Conservation (phyloP, 2,329 filamentous ascomycete genomes). For the Parasarocladium wereldwijsianum region DNA sequence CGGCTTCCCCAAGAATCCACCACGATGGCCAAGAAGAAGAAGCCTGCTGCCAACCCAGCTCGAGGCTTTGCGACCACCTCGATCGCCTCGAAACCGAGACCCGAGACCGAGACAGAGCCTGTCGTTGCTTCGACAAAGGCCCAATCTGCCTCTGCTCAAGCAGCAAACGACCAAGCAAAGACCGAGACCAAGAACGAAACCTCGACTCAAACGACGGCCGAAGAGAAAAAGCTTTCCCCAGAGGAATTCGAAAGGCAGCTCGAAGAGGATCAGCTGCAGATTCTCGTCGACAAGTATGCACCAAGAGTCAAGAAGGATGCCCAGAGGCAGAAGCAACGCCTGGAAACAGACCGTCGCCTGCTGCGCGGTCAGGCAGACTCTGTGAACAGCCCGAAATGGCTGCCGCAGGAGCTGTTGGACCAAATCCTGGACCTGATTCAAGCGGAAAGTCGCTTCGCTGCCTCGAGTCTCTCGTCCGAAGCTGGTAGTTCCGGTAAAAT, state of each 20-base stretch:
- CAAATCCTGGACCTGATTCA: constrained; percentile 61
- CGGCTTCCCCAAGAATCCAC: too few relatives aligned
- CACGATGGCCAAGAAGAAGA: constrained; percentile 99
- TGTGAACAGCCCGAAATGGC: constrained; percentile 62
- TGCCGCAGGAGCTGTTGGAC: constrained; percentile 65
- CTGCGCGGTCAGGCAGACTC: constrained; percentile 65
- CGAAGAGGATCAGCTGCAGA: constrained; percentile 79
- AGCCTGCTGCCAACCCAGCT: constrained; percentile 72
- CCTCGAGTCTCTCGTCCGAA: constrained; percentile 33
- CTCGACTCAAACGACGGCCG: constrained; percentile 4
- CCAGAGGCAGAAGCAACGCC: constrained; percentile 56
- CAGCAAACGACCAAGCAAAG: constrained; percentile 4
- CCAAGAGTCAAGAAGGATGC: constrained; percentile 68
- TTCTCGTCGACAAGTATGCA: constrained; percentile 72
- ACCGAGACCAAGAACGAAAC: background rate
- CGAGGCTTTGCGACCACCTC: constrained; percentile 91
- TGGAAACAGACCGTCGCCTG: constrained; percentile 75
- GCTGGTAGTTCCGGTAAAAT: constrained; percentile 31
- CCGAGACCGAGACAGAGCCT: constrained; percentile 29
- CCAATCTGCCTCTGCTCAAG: constrained; percentile 11
- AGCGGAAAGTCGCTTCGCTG: constrained; percentile 45
- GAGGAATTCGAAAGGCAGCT: constrained; percentile 85
- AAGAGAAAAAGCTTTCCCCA: constrained; percentile 46
- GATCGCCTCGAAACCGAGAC: constrained; percentile 65
- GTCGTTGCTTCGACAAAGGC: constrained; percentile 14